Percentiles rank a stretch among this genome's conserved stretches.
phyloP scores from a whole-genome alignment of 1,284 basidiomycete genomes.

The Apiotrichum porosum region DNA sequence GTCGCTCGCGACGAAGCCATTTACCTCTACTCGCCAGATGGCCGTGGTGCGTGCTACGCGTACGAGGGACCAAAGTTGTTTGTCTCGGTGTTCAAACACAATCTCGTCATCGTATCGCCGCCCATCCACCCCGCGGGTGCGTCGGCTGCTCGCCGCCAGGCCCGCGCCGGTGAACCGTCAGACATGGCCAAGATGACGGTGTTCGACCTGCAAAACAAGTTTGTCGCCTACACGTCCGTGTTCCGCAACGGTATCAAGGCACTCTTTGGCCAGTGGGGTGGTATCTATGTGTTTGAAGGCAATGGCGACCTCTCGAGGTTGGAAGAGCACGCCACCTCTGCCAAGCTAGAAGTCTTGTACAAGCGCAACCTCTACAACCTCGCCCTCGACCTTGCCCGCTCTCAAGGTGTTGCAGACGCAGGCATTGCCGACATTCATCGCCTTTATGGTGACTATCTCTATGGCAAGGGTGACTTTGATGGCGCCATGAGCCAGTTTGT shows the following conservation, averaged over 20 bases:
- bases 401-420: conserved; percentile 63
- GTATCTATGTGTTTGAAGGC: conserved; percentile 69
- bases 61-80: conserved; percentile 64
- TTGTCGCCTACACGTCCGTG: conserved; percentile 74
- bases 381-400: conserved; percentile 66
- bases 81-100: conserved; percentile 67
- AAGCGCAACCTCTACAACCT: conserved; percentile 67
- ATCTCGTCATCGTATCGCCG: conserved; percentile 83
- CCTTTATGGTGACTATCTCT: conserved; percentile 88
- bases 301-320: conserved; percentile 70
- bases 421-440: conserved; percentile 79
- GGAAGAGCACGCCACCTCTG: conserved; percentile 70
- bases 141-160: conserved; percentile 1
- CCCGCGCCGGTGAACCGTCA: conserved; percentile 25
- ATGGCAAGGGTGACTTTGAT: conserved; percentile 86
- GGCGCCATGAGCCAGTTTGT: conserved; percentile 88
- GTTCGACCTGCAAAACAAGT: conserved; percentile 89
- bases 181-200: conserved; percentile 83
- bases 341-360: conserved; percentile 77
- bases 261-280: conserved; percentile 71
- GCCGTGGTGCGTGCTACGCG: conserved; percentile 78
- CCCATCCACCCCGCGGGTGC: conserved; percentile 64
- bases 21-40: conserved; percentile 78
- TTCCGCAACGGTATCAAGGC: conserved; percentile 74
- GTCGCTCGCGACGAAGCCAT: conserved; percentile 90